Evolutionary conservation across 352 stramenopile genomes (phyloP).

Genomic region (Aphanomyces stellatus): DNA sequence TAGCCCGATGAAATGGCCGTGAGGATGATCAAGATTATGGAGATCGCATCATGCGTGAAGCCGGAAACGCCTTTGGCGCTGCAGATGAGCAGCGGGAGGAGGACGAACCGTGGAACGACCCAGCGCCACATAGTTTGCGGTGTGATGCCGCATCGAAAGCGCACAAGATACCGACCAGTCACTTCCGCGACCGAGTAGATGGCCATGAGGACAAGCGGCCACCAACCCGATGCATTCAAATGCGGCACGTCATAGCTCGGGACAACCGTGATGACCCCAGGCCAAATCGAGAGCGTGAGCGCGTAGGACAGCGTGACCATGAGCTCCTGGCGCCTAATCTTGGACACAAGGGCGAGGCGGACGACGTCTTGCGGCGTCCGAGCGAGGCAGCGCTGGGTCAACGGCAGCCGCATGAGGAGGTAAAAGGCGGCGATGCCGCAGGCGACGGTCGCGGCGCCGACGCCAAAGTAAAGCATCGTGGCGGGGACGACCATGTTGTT

Average conservation of each 20-base stretch:
- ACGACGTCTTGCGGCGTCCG: background rate
- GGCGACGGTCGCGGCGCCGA: background rate
- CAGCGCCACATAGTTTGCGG: conserved; percentile 51
- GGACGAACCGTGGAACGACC: conserved; percentile 42
- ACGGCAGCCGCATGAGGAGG: background rate
- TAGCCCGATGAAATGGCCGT: conserved; percentile 31
- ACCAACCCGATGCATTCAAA: background rate
- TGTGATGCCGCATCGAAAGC: conserved; percentile 34
- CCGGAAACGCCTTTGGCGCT: conserved; percentile 52
- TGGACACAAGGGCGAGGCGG: background rate
- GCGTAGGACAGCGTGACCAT: background rate
- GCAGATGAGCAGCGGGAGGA: conserved; percentile 60
- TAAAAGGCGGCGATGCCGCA: background rate
- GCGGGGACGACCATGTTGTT: background rate
- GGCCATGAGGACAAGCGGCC: background rate
- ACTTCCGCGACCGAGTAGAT: background rate
- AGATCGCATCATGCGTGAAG: conserved; percentile 65
- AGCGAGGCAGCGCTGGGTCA: background rate
- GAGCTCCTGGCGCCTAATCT: background rate
- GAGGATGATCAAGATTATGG: conserved; percentile 48
- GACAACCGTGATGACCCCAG: background rate
- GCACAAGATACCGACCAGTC: background rate
- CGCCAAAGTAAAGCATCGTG: conserved; percentile 1
- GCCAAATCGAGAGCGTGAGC: background rate
- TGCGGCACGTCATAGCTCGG: background rate